phyloP scores from a whole-genome alignment of 2,329 filamentous ascomycete species.

The Colletotrichum melonis region DNA sequence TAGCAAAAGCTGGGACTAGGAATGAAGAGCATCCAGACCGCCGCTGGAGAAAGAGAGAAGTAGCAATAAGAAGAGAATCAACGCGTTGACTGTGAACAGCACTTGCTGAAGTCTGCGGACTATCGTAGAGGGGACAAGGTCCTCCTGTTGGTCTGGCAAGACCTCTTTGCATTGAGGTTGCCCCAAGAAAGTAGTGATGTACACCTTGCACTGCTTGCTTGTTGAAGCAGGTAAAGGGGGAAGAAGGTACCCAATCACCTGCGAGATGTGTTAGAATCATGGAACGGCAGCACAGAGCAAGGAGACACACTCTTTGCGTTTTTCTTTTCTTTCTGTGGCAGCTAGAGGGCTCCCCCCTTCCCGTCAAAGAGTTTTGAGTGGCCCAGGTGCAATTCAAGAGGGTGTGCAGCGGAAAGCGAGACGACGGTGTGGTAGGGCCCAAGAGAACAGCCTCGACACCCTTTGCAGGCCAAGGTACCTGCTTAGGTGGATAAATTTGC shows the following conservation, averaged over 20 bases:
- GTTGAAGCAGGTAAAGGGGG: not conserved
- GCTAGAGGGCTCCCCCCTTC: not conserved
- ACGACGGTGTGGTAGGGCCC: slow-evolving; percentile 1
- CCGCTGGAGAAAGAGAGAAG: not conserved
- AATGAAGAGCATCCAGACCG: too few relatives aligned
- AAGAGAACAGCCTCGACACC: not conserved
- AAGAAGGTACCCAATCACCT: slow-evolving; percentile 1
- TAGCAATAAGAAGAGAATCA: not conserved
- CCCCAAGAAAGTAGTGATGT: not conserved
- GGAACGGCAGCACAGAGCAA: not conserved
- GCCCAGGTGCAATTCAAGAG: not conserved
- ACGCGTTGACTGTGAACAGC: not conserved
- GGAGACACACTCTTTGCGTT: not conserved
- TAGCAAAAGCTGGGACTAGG: not conserved
- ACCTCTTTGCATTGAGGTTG: not conserved
- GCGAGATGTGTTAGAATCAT: not conserved
- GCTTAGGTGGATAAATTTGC: not conserved
- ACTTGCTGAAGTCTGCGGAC: not conserved
- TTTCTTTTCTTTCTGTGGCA: not conserved
- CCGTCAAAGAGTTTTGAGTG: slow-evolving; percentile 11
- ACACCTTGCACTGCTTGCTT: not conserved
- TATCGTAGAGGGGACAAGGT: not conserved
- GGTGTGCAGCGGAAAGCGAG: slow-evolving; percentile 26
- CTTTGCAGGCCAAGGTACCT: not conserved
- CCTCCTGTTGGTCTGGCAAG: not conserved